A percentile compares a stretch with the other conserved stretches of the same genome.
These are phyloP conservation scores for Plicaturopsis crispa DNA, from an alignment of 768 basidiomycete genomes.

Conservation along the genomic window DNA sequence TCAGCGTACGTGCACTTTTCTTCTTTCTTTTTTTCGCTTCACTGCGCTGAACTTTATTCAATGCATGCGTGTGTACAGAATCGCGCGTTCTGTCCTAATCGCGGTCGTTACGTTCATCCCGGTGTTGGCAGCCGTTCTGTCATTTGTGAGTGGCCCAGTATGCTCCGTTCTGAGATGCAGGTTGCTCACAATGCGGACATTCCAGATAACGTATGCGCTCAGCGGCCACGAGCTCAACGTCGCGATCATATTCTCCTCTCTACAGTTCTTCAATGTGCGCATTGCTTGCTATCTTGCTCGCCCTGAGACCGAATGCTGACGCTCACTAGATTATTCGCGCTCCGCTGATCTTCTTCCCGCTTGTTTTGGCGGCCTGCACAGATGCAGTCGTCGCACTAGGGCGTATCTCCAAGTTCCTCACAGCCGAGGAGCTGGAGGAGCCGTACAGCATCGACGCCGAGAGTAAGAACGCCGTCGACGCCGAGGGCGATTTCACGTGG, in stretches of 20 bases:
- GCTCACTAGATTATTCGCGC: slow-evolving; percentile 42
- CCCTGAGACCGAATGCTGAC: not conserved
- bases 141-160: slow-evolving; percentile 41
- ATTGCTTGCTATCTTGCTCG: not conserved
- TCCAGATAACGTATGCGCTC: slow-evolving; percentile 55
- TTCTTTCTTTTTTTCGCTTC: slow-evolving; percentile 2
- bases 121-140: slow-evolving; percentile 38
- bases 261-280: slow-evolving; percentile 53
- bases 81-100: slow-evolving; percentile 26
- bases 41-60: slow-evolving; percentile 4
- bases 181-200: not conserved
- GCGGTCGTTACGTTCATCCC: slow-evolving; percentile 44
- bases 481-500: slow-evolving; percentile 48
- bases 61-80: slow-evolving; percentile 6
- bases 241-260: slow-evolving; percentile 46
- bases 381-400: slow-evolving; percentile 43
- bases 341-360: slow-evolving; percentile 50
- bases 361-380: slow-evolving; percentile 39
- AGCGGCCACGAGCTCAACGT: slow-evolving; percentile 46
- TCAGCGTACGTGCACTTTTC: slow-evolving; percentile 34
- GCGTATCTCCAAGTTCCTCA: slow-evolving; percentile 40
- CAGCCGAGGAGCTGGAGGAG: slow-evolving; percentile 46
- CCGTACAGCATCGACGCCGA: slow-evolving; percentile 35
- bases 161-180: not conserved
- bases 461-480: slow-evolving; percentile 30